Conservation (phyloP, 139 green algal genomes). For the Chlorella sp. region DNA sequence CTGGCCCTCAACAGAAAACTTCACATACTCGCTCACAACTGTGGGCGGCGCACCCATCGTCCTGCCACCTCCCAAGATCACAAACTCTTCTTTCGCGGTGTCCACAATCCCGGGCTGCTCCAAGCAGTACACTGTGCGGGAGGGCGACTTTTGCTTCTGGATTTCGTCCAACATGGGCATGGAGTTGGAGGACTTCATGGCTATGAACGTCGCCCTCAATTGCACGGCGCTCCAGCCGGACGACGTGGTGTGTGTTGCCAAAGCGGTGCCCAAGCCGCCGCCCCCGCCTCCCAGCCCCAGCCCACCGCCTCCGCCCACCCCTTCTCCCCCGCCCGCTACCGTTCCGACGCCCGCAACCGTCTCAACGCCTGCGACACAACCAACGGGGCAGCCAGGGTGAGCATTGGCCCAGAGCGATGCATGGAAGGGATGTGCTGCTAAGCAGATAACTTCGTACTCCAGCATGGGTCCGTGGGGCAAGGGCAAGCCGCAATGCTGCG, state of each 20-base stretch:
- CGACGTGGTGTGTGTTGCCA: neutral
- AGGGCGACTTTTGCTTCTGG: conserved; percentile 6
- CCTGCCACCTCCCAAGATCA: neutral
- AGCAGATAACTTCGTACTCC: too few relatives aligned
- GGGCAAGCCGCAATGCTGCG: too few relatives aligned
- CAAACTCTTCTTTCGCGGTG: neutral
- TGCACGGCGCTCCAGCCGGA: neutral
- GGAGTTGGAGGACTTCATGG: neutral
- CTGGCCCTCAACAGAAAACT: neutral
- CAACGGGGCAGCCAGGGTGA: neutral
- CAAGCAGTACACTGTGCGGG: neutral
- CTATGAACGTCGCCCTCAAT: neutral
- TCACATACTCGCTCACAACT: neutral
- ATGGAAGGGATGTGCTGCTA: too few relatives aligned
- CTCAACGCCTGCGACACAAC: neutral
- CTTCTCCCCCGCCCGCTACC: neutral
- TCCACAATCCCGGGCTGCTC: neutral
- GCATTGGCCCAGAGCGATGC: neutral
- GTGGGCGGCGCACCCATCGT: neutral
- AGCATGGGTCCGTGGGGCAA: too few relatives aligned
- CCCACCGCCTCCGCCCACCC: neutral
- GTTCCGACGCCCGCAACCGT: too few relatives aligned
- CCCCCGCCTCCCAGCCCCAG: neutral
- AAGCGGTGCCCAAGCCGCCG: neutral
- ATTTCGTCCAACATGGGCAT: neutral